These are phyloP conservation scores for Chionographis japonica DNA, from an alignment of 106 monocot species.

Conservation along the genomic window DNA sequence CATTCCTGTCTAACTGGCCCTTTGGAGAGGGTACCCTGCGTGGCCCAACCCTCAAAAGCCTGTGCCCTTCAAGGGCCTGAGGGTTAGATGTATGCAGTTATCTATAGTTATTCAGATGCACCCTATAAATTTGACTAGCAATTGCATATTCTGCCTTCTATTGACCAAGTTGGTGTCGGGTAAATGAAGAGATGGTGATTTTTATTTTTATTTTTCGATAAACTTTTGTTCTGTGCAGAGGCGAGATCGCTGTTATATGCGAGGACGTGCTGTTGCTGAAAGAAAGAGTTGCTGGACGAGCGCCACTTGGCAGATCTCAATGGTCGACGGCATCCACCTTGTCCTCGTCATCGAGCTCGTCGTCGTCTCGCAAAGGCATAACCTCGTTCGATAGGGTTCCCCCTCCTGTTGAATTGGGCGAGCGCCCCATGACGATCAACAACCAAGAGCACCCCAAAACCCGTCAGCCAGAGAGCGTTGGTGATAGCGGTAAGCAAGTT, in stretches of 20 bases:
- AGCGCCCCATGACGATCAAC: background rate
- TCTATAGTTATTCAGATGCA: too few relatives aligned
- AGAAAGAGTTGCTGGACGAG: conserved; percentile 20
- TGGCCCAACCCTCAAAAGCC: too few relatives aligned
- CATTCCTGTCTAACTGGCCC: too few relatives aligned
- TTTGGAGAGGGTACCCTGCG: too few relatives aligned
- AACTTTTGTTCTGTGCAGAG: conserved; percentile 17
- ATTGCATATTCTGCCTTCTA: too few relatives aligned
- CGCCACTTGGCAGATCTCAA: conserved; percentile 6
- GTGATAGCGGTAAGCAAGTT: background rate
- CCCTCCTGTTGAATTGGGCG: background rate
- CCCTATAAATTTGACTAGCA: background rate
- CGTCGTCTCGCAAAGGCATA: background rate
- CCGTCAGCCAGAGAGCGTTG: background rate
- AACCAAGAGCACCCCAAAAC: background rate
- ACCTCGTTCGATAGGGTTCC: background rate
- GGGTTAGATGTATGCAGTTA: too few relatives aligned
- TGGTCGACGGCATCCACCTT: conserved; percentile 1
- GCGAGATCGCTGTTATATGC: conserved; percentile 37
- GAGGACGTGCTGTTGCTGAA: conserved; percentile 32
- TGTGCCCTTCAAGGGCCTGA: too few relatives aligned
- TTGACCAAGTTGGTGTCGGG: too few relatives aligned
- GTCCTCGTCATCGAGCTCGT: conserved; percentile 8
- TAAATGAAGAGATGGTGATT: too few relatives aligned
- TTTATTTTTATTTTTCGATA: background rate